These are phyloP conservation scores for Candida maesae DNA, from an alignment of 805 yeast species.

Conservation along the genomic window DNA sequence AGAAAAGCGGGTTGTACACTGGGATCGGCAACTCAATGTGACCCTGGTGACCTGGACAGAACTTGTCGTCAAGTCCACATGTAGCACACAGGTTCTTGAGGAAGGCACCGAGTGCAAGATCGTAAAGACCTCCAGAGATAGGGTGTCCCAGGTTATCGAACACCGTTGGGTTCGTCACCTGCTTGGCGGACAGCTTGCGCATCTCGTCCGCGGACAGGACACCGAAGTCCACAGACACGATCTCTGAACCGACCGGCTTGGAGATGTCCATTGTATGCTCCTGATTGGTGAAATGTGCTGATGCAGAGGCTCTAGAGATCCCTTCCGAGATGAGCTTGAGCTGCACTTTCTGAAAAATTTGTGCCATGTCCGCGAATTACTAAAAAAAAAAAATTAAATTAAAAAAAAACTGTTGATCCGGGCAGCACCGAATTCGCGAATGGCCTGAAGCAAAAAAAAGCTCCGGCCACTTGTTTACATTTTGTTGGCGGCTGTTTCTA, in stretches of 20 bases:
- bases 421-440: neutral
- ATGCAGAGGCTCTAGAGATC: neutral
- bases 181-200: conserved; percentile 85
- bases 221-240: conserved; percentile 88
- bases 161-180: conserved; percentile 92
- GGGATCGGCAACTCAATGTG: conserved; percentile 96
- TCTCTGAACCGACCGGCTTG: conserved; percentile 93
- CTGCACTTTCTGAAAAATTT: conserved; percentile 7
- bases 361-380: conserved; percentile 7
- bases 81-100: conserved; percentile 82
- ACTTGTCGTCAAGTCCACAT: conserved; percentile 91
- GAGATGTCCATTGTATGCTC: conserved; percentile 77
- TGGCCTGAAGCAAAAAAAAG: neutral
- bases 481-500: neutral
- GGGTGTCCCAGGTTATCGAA: conserved; percentile 97
- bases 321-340: conserved; percentile 7
- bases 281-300: neutral
- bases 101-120: conserved; percentile 93
- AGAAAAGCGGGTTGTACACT: conserved; percentile 91
- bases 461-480: conserved; percentile 1
- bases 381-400: conserved; percentile 1
- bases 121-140: conserved; percentile 88
- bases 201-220: conserved; percentile 80
- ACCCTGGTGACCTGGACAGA: conserved; percentile 98
- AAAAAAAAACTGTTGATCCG: too few relatives aligned